Evolutionary conservation across 2,329 filamentous ascomycete genomes (phyloP).

Genomic region (Penicillium palitans): DNA sequence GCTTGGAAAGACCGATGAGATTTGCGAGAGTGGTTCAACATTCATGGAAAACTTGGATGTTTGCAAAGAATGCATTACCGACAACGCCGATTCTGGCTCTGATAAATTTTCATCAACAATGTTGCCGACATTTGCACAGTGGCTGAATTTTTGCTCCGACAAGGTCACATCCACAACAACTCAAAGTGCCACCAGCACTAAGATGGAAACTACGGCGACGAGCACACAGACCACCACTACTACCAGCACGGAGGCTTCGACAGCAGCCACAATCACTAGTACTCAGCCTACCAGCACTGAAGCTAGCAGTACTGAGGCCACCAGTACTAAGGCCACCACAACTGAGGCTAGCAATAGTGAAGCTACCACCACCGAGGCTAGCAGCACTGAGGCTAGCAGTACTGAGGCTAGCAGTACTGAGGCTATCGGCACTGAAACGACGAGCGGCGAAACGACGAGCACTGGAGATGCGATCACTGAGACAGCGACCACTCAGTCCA

Average conservation of each 20-base stretch:
- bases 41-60: conserved; percentile 11
- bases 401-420: not conserved
- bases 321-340: not conserved
- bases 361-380: not conserved
- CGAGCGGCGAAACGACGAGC: not conserved
- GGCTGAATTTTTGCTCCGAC: conserved; percentile 18
- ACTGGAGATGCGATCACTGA: not conserved
- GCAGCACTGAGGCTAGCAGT: not conserved
- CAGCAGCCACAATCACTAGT: not conserved
- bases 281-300: not conserved
- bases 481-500: not conserved
- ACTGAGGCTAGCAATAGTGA: not conserved
- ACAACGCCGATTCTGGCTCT: conserved; percentile 5
- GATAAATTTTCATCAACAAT: conserved; percentile 9
- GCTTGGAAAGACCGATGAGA: conserved; percentile 7
- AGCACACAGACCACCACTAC: not conserved
- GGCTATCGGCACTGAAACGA: not conserved
- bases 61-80: conserved; percentile 13
- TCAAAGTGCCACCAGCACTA: not conserved
- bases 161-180: conserved; percentile 2
- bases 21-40: conserved; percentile 15
- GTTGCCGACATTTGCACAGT: conserved; percentile 19
- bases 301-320: not conserved
- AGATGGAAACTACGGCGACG: not conserved
- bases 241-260: not conserved